Percentiles rank a stretch among this genome's conserved stretches.
Evolutionary conservation across 257 asterid species (phyloP).

Genomic region (Penstemon barbatus): DNA sequence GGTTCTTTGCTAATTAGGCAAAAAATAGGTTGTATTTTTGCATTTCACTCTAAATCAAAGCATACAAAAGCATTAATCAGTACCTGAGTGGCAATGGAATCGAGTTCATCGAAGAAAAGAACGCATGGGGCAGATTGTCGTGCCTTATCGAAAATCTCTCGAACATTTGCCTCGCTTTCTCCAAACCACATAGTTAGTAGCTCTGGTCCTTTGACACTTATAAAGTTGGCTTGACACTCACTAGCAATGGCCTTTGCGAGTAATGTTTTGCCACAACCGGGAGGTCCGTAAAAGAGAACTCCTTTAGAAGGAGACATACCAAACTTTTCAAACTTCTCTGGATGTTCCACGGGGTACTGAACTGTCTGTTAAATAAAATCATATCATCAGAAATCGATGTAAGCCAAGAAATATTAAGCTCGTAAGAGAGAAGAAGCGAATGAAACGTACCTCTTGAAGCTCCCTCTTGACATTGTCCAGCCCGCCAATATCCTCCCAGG

Average conservation of each 20-base stretch:
- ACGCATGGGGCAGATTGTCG: conserved; percentile 51
- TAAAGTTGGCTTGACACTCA: conserved; percentile 47
- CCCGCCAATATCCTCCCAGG: conserved; percentile 63
- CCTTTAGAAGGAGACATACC: conserved; percentile 57
- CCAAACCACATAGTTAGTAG: conserved; percentile 48
- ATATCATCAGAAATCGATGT: no score
- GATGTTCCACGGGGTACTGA: conserved; percentile 52
- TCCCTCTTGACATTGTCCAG: conserved; percentile 50
- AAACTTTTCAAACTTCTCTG: conserved; percentile 48
- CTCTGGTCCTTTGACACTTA: conserved; percentile 51
- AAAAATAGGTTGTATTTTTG: not conserved
- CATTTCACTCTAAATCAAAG: not conserved
- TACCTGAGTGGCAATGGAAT: conserved; percentile 53
- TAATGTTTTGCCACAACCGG: conserved; percentile 55
- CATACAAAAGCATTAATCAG: not conserved
- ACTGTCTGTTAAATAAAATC: conserved; percentile 32
- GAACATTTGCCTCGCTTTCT: conserved; percentile 51
- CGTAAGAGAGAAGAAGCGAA: not conserved
- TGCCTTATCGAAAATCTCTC: conserved; percentile 51
- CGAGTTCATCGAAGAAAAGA: conserved; percentile 53
- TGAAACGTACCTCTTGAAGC: conserved; percentile 49
- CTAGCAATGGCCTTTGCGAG: conserved; percentile 55
- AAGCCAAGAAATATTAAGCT: no score
- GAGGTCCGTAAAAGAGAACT: conserved; percentile 52
- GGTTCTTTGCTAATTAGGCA: not conserved